Conservation (phyloP, 345 rosid species). For the Gossypium ekmanianum region DNA sequence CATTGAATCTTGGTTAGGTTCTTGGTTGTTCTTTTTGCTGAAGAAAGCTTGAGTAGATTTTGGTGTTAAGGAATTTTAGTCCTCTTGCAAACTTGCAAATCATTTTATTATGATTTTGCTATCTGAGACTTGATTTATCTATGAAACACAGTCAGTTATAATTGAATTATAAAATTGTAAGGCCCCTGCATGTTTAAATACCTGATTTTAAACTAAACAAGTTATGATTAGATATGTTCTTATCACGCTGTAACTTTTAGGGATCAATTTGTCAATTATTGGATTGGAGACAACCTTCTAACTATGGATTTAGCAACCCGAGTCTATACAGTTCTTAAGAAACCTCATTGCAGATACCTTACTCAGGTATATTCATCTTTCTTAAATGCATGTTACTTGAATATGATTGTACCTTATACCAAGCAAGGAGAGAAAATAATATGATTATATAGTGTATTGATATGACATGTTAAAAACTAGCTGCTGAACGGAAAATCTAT, state of each 20-base stretch:
- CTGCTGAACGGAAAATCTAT: not conserved
- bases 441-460: not conserved
- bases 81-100: not conserved
- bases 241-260: conserved; percentile 28
- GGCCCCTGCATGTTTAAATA: not conserved
- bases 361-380: conserved; percentile 51
- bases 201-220: not conserved
- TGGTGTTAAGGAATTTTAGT: not conserved
- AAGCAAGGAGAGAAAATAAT: not conserved
- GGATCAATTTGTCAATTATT: conserved; percentile 67
- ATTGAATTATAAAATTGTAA: not conserved
- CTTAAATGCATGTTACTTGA: not conserved
- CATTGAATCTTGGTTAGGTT: not conserved
- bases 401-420: not conserved
- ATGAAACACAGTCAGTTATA: not conserved
- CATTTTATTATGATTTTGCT: not conserved
- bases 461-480: not conserved
- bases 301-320: conserved; percentile 63
- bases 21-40: not conserved
- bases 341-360: conserved; percentile 62
- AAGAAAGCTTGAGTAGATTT: not conserved
- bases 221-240: not conserved
- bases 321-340: conserved; percentile 60
- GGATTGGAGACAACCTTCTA: conserved; percentile 69
- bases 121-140: not conserved